A percentile compares a stretch with the other conserved stretches of the same genome.
Conservation (phyloP, 192 early-diverging fungal species). For the Phycomyces nitens region DNA sequence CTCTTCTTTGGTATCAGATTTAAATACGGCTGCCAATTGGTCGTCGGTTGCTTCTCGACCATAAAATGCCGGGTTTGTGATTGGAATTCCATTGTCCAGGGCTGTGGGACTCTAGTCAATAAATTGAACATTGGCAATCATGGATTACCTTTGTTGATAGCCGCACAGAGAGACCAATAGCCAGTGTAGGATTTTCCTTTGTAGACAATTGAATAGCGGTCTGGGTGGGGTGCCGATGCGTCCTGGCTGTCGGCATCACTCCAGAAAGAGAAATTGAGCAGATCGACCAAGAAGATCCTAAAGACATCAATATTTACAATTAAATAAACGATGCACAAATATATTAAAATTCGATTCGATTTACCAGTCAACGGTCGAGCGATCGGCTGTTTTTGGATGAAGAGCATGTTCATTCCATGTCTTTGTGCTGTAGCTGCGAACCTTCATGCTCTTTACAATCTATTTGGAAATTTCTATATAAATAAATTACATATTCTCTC, state of each 20-base stretch:
- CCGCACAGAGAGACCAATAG: conserved; percentile 82
- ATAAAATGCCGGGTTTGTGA: conserved; percentile 59
- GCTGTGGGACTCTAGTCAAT: conserved; percentile 29
- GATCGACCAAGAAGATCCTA: conserved; percentile 81
- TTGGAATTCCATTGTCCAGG: conserved; percentile 52
- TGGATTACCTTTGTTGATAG: conserved; percentile 61
- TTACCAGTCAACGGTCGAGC: conserved; percentile 56
- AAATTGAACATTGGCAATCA: not conserved
- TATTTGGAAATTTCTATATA: too few relatives aligned
- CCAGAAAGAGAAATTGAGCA: conserved; percentile 89
- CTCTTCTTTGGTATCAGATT: conserved; percentile 56
- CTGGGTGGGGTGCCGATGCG: conserved; percentile 32
- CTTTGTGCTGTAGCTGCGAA: conserved; percentile 54
- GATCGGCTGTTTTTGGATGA: conserved; percentile 59
- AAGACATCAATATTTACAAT: not conserved
- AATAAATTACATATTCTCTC: too few relatives aligned
- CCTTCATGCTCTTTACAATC: conserved; percentile 62
- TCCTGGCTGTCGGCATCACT: conserved; percentile 51
- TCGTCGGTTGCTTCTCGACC: conserved; percentile 32
- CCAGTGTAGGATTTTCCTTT: conserved; percentile 61
- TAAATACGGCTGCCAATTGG: conserved; percentile 55
- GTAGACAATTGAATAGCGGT: conserved; percentile 59
- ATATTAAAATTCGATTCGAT: not conserved
- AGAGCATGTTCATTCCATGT: conserved; percentile 60
- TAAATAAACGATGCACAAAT: not conserved